Evolutionary conservation across 192 early-diverging fungal species (phyloP).

Genomic region (Entomortierella lignicola): DNA sequence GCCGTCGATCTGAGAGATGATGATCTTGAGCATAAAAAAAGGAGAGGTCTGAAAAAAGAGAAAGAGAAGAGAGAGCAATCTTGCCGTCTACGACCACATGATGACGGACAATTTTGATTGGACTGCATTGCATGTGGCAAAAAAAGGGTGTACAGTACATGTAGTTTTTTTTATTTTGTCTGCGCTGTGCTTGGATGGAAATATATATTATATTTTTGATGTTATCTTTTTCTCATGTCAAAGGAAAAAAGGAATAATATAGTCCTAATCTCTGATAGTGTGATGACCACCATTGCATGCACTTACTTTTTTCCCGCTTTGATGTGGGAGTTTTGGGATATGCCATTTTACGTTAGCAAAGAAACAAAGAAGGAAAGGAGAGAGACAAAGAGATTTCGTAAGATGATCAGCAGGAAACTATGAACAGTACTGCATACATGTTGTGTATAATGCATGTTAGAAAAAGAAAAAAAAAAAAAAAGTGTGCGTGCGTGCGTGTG

Average conservation of each 20-base stretch:
- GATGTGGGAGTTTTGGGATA: no score
- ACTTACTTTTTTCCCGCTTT: neutral
- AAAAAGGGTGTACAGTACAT: no score
- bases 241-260: neutral
- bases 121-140: neutral
- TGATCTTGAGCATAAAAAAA: neutral
- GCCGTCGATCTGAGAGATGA: neutral
- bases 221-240: neutral
- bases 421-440: no score
- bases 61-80: neutral
- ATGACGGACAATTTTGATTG: slow-evolving; percentile 10
- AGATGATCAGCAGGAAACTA: no score
- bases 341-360: neutral
- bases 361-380: neutral
- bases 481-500: no score
- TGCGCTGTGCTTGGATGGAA: neutral
- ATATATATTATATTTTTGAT: neutral
- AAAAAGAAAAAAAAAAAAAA: neutral
- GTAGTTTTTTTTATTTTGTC: no score
- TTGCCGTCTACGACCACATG: slow-evolving; percentile 3
- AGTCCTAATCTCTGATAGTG: neutral
- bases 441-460: neutral
- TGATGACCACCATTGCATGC: neutral
- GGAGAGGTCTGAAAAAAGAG: neutral
- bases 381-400: neutral